phyloP scores from a whole-genome alignment of 176 grass and related monocot species.

The Sorghum bicolor region DNA sequence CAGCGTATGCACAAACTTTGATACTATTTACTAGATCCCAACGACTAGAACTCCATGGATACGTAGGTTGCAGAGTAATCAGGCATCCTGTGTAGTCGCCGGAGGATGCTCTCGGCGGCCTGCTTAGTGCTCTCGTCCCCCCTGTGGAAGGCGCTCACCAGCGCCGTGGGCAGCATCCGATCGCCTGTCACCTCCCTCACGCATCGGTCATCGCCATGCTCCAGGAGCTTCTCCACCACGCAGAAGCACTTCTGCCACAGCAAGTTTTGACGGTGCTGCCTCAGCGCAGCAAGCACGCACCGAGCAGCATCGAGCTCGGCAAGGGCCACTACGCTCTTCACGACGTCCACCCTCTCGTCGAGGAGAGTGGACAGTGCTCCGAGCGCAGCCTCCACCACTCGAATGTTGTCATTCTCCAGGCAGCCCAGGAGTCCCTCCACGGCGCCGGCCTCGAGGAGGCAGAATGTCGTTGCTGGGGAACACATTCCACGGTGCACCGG shows the following conservation, averaged over 20 bases:
- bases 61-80: constrained; percentile 45
- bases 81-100: constrained; percentile 57
- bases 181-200: constrained; percentile 52
- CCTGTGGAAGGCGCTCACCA: constrained; percentile 69
- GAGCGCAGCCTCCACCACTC: constrained; percentile 59
- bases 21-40: not conserved
- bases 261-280: constrained; percentile 57
- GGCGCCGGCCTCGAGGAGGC: constrained; percentile 52
- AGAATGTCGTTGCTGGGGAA: constrained; percentile 50
- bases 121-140: constrained; percentile 57
- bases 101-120: constrained; percentile 75
- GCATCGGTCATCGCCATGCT: constrained; percentile 45
- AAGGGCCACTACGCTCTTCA: constrained; percentile 51
- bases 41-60: constrained; percentile 48
- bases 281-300: constrained; percentile 51
- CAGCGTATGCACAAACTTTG: constrained; percentile 1
- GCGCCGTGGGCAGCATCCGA: constrained; percentile 52
- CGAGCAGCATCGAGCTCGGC: constrained; percentile 33
- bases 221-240: constrained; percentile 67
- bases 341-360: constrained; percentile 66
- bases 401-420: constrained; percentile 53
- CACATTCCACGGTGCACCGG: constrained; percentile 73
- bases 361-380: constrained; percentile 71
- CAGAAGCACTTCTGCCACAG: constrained; percentile 73
- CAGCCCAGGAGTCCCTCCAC: constrained; percentile 60